Conservation (phyloP, 257 asterid species). For the Fraxinus pennsylvanica region DNA sequence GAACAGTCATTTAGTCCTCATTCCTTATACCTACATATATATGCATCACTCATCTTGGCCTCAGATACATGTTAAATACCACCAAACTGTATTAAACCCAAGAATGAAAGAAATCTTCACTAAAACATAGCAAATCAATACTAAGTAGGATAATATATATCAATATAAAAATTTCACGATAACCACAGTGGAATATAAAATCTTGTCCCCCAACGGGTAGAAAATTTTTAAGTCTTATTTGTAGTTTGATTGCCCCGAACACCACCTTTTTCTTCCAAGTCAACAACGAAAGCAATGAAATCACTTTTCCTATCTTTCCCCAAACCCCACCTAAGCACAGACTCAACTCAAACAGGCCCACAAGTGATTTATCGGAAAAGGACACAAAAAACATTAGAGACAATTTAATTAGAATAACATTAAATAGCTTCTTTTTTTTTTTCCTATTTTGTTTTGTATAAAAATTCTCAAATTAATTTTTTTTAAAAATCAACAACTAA, state of each 20-base stretch:
- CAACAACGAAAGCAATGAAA: constrained; percentile 13
- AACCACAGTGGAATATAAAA: background rate
- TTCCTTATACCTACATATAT: constrained; percentile 15
- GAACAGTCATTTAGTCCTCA: constrained; percentile 29
- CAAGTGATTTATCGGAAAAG: background rate
- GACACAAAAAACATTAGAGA: background rate
- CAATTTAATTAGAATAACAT: background rate
- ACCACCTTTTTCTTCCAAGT: constrained; percentile 9
- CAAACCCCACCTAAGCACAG: background rate
- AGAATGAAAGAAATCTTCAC: constrained; percentile 4
- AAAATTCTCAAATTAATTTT: background rate
- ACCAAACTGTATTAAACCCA: background rate
- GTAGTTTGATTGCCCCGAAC: background rate
- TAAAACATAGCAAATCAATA: background rate
- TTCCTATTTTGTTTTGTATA: background rate
- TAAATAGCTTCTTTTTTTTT: background rate
- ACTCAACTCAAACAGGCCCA: background rate
- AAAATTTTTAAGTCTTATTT: background rate
- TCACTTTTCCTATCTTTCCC: background rate
- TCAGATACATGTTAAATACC: constrained; percentile 3
- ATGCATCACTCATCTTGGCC: constrained; percentile 19
- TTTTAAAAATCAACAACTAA: background rate
- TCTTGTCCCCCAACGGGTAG: too few relatives aligned
- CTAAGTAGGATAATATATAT: background rate
- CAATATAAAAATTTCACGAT: background rate